These are phyloP conservation scores for Exophiala alcalophila DNA, from an alignment of 2,329 filamentous ascomycete genomes.

Conservation along the genomic window DNA sequence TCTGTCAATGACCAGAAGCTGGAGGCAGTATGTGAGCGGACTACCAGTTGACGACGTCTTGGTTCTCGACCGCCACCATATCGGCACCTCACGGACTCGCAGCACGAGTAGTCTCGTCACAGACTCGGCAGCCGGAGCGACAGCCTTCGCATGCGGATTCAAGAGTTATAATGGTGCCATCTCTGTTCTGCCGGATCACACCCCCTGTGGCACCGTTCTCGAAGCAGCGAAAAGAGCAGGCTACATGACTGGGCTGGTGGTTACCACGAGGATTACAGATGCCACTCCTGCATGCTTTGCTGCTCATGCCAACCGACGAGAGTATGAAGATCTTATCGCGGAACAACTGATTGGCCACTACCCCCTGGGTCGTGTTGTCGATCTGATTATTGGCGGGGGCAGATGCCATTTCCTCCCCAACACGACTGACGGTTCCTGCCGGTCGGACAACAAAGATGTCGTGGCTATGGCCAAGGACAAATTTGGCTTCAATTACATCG, in stretches of 20 bases:
- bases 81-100: constrained; percentile 83
- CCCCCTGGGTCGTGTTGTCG: constrained; percentile 79
- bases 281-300: constrained; percentile 95
- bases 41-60: constrained; percentile 74
- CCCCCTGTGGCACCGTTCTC: constrained; percentile 85
- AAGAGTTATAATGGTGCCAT: constrained; percentile 99
- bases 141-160: constrained; percentile 84
- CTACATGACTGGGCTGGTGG: constrained; percentile 89
- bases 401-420: constrained; percentile 92
- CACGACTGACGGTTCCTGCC: constrained; percentile 73
- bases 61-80: constrained; percentile 79
- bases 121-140: constrained; percentile 94
- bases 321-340: constrained; percentile 86
- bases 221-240: constrained; percentile 91
- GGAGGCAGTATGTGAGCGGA: constrained; percentile 71
- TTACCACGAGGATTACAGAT: constrained; percentile 92
- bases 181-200: constrained; percentile 77
- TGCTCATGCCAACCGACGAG: constrained; percentile 74
- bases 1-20: constrained; percentile 80
- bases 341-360: constrained; percentile 88
- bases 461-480: constrained; percentile 69
- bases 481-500: constrained; percentile 72
- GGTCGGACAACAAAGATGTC: constrained; percentile 73
- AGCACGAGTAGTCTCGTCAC: constrained; percentile 84
- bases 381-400: constrained; percentile 89